Percentiles rank a stretch among this genome's conserved stretches.
These are phyloP conservation scores for Pythium grandisporangium DNA, from an alignment of 352 stramenopile species.

Conservation along the genomic window DNA sequence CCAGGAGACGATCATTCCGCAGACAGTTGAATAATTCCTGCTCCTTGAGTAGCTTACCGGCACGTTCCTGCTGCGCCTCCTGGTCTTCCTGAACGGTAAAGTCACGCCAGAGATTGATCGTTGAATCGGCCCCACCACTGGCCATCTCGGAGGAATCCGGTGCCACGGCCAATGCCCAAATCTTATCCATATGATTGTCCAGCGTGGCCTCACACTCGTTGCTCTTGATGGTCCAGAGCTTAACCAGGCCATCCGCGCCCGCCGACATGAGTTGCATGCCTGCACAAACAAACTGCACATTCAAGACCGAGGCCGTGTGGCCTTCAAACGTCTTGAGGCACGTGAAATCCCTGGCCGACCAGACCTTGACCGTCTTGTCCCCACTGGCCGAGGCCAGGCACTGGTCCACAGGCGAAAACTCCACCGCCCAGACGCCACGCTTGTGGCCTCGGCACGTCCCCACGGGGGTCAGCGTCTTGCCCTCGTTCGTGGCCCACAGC, in stretches of 20 bases:
- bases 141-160: slow-evolving; percentile 87
- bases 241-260: slow-evolving; percentile 95
- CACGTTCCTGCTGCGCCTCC: slow-evolving; percentile 63
- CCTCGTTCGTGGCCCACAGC: slow-evolving; percentile 81
- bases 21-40: slow-evolving; percentile 94
- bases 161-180: slow-evolving; percentile 93
- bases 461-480: slow-evolving; percentile 76
- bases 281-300: slow-evolving; percentile 82
- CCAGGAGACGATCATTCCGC: slow-evolving; percentile 84
- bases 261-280: slow-evolving; percentile 93
- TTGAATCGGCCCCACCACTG: slow-evolving; percentile 92
- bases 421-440: slow-evolving; percentile 95
- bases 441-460: slow-evolving; percentile 95
- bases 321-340: slow-evolving; percentile 97
- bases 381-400: slow-evolving; percentile 93
- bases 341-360: slow-evolving; percentile 92
- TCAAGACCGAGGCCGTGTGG: slow-evolving; percentile 85
- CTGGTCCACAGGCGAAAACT: slow-evolving; percentile 96
- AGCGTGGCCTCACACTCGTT: slow-evolving; percentile 97
- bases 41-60: slow-evolving; percentile 92
- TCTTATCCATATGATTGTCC: slow-evolving; percentile 95
- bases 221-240: slow-evolving; percentile 97
- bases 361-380: slow-evolving; percentile 97
- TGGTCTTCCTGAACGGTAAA: slow-evolving; percentile 90
- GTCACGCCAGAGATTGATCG: slow-evolving; percentile 92